phyloP scores from a whole-genome alignment of 176 grass and related monocot species.

The Ensete ventricosum region DNA sequence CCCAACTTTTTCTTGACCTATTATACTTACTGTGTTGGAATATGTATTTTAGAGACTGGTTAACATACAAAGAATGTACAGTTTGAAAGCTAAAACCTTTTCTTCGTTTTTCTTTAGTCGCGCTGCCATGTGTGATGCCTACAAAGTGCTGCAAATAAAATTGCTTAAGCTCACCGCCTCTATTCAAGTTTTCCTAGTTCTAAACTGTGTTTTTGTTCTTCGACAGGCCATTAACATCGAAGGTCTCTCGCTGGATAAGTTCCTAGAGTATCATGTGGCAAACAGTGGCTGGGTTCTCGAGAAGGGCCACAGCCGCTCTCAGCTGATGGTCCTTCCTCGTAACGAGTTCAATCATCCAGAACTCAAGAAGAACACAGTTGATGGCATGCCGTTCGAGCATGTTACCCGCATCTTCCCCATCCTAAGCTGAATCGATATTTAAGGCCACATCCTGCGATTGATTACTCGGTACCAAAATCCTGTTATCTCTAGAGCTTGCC shows the following conservation, averaged over 20 bases:
- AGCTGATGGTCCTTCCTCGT: constrained; percentile 60
- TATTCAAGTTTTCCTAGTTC: background rate
- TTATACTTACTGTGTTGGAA: no score
- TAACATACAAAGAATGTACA: no score
- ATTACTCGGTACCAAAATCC: background rate
- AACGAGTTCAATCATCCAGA: constrained; percentile 87
- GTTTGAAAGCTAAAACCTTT: no score
- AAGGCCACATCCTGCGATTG: background rate
- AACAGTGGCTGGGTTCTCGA: constrained; percentile 80
- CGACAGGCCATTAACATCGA: constrained; percentile 84
- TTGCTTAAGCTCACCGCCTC: background rate
- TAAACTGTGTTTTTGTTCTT: background rate
- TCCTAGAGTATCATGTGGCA: constrained; percentile 66
- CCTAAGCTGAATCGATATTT: constrained; percentile 49
- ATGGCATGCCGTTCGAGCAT: constrained; percentile 65
- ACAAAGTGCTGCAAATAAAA: no score
- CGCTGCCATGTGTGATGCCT: no score
- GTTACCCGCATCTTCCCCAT: constrained; percentile 78
- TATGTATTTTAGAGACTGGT: no score
- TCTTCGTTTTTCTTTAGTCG: no score
- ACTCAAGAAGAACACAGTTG: constrained; percentile 82
- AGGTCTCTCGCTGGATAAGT: constrained; percentile 86
- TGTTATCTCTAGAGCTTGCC: background rate
- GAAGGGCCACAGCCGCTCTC: constrained; percentile 45
- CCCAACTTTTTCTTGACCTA: no score